phyloP scores from a whole-genome alignment of 805 yeast genomes.

The Candida coquimbonensis region DNA sequence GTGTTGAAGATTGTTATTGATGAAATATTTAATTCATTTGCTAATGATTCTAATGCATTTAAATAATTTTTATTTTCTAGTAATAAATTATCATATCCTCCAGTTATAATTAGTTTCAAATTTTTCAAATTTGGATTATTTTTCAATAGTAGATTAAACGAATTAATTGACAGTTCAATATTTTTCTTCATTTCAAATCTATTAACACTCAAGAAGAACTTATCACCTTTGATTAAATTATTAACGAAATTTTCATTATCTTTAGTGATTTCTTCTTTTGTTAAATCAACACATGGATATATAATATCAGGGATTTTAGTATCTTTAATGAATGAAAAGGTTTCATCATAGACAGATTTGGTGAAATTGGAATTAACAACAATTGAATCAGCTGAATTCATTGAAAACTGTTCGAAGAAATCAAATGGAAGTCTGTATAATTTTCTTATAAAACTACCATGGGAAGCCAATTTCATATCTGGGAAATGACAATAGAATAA shows the following conservation, averaged over 20 bases:
- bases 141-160: slow-evolving; percentile 45
- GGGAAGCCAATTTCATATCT: slow-evolving; percentile 68
- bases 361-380: slow-evolving; percentile 91
- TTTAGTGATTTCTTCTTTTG: slow-evolving; percentile 23
- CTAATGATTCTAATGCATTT: slow-evolving; percentile 46
- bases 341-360: slow-evolving; percentile 51
- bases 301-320: slow-evolving; percentile 27
- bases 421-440: slow-evolving; percentile 82
- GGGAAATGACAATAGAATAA: slow-evolving; percentile 96
- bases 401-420: slow-evolving; percentile 72
- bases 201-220: slow-evolving; percentile 67
- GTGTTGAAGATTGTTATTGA: slow-evolving; percentile 35
- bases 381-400: slow-evolving; percentile 65
- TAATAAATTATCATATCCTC: slow-evolving; percentile 82
- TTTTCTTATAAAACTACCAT: slow-evolving; percentile 45
- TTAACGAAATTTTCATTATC: slow-evolving; percentile 11
- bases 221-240: slow-evolving; percentile 16
- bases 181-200: slow-evolving; percentile 86
- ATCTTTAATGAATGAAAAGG: slow-evolving; percentile 41
- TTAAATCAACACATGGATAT: slow-evolving; percentile 61
- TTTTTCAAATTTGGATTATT: slow-evolving; percentile 17
- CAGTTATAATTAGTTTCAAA: slow-evolving; percentile 65
- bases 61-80: slow-evolving; percentile 71
- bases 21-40: slow-evolving; percentile 38
- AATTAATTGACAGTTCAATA: slow-evolving; percentile 65